Percentiles rank a stretch among this genome's conserved stretches.
Evolutionary conservation across 176 grass and related monocot genomes (phyloP).

Genomic region (Carex pumila): DNA sequence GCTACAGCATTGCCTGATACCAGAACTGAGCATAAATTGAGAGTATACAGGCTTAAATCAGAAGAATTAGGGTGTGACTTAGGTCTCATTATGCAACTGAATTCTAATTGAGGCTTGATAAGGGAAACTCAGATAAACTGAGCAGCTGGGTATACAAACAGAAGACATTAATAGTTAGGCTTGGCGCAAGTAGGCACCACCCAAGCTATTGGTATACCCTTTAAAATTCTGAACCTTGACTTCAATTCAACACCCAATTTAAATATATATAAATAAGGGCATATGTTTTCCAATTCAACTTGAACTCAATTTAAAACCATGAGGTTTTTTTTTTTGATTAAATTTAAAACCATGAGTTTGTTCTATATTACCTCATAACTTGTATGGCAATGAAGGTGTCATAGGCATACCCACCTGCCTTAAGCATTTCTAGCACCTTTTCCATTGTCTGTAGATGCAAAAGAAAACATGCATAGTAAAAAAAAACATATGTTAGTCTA

Average conservation of each 20-base stretch:
- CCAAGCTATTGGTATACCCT: neutral
- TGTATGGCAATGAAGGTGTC: slow-evolving; percentile 82
- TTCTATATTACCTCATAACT: slow-evolving; percentile 60
- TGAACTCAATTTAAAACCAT: slow-evolving; percentile 23
- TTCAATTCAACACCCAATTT: neutral
- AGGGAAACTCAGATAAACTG: neutral
- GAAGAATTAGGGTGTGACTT: neutral
- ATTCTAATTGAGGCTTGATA: neutral
- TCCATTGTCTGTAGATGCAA: slow-evolving; percentile 56
- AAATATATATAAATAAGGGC: neutral
- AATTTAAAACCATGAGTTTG: slow-evolving; percentile 18
- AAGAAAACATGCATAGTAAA: neutral
- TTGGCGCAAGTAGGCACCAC: neutral
- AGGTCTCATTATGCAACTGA: neutral
- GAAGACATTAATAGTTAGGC: neutral
- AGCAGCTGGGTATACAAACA: neutral
- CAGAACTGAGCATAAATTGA: neutral
- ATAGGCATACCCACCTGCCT: slow-evolving; percentile 51
- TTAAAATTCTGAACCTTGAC: neutral
- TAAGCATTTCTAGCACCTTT: slow-evolving; percentile 84
- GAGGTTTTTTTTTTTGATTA: neutral
- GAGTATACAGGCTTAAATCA: neutral
- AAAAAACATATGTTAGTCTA: neutral
- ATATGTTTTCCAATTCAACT: neutral
- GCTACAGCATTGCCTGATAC: neutral